Evolutionary conservation across 352 stramenopile species (phyloP).

Genomic region (Pythium oligandrum): DNA sequence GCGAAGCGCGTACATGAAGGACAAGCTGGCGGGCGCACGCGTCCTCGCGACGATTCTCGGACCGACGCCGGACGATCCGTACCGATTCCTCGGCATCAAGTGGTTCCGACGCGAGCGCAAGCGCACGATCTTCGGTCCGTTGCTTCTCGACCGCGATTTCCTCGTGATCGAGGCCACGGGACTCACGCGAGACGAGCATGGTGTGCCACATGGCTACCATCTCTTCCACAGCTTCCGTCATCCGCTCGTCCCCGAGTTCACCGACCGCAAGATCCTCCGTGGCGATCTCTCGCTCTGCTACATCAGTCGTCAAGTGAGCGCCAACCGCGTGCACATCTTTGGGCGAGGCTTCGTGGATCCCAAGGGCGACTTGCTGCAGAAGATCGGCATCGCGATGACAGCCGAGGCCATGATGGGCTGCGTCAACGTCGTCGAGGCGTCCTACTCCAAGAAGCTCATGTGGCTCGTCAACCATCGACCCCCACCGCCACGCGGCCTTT

Average conservation of each 20-base stretch:
- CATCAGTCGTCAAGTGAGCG: constrained; percentile 23
- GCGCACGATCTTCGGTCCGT: background rate
- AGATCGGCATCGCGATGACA: constrained; percentile 29
- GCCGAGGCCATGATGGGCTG: constrained; percentile 31
- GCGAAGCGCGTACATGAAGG: constrained; percentile 24
- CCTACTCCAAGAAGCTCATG: constrained; percentile 62
- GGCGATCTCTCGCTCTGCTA: constrained; percentile 34
- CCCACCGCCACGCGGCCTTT: background rate
- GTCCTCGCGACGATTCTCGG: constrained; percentile 25
- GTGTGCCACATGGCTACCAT: constrained; percentile 31
- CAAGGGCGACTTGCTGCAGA: constrained; percentile 23
- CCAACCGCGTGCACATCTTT: constrained; percentile 37
- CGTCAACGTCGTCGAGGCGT: constrained; percentile 40
- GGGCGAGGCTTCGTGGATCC: constrained; percentile 38
- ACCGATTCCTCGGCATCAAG: constrained; percentile 43
- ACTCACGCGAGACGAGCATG: constrained; percentile 22
- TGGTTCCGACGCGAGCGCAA: constrained; percentile 34
- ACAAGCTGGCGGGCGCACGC: constrained; percentile 19
- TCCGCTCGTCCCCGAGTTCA: constrained; percentile 26
- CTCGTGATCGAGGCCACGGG: constrained; percentile 43
- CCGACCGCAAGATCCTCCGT: constrained; percentile 29
- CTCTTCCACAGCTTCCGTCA: constrained; percentile 49
- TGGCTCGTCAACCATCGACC: constrained; percentile 31
- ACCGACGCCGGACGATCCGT: constrained; percentile 24
- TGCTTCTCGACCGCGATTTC: constrained; percentile 25